Evolutionary conservation across 176 grass and related monocot species (phyloP).

Genomic region (Rhynchospora tenuis): DNA sequence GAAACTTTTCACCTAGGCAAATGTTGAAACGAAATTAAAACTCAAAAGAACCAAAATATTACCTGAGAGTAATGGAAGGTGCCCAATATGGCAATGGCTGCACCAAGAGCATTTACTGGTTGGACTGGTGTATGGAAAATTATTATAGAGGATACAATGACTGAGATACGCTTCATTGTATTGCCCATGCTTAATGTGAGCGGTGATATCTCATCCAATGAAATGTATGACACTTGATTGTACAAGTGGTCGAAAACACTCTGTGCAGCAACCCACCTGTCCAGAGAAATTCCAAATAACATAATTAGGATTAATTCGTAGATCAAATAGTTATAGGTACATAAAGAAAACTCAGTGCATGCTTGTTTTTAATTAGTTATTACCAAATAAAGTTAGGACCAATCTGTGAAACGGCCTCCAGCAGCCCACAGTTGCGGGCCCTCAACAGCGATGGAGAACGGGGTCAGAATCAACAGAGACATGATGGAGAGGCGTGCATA

Average conservation of each 20-base stretch:
- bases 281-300: constrained; percentile 6
- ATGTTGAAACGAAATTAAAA: background rate
- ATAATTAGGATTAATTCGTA: background rate
- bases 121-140: constrained; percentile 87
- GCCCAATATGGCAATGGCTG: constrained; percentile 76
- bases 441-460: constrained; percentile 83
- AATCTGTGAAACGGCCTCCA: constrained; percentile 64
- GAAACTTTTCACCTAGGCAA: background rate
- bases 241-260: constrained; percentile 98
- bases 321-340: background rate
- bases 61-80: constrained; percentile 96
- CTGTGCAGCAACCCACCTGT: constrained; percentile 84
- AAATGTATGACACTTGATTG: constrained; percentile 99
- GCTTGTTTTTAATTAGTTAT: background rate
- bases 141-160: constrained; percentile 90
- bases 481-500: constrained; percentile 94
- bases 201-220: constrained; percentile 83
- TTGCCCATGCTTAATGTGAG: constrained; percentile 91
- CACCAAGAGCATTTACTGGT: too few species aligned
- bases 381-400: constrained; percentile 90
- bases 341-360: background rate
- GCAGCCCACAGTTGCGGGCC: constrained; percentile 90
- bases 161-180: constrained; percentile 96
- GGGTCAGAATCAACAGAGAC: constrained; percentile 76
- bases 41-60: background rate